Conservation (phyloP, 2,329 filamentous ascomycete genomes). For the Calonectria crousiana region DNA sequence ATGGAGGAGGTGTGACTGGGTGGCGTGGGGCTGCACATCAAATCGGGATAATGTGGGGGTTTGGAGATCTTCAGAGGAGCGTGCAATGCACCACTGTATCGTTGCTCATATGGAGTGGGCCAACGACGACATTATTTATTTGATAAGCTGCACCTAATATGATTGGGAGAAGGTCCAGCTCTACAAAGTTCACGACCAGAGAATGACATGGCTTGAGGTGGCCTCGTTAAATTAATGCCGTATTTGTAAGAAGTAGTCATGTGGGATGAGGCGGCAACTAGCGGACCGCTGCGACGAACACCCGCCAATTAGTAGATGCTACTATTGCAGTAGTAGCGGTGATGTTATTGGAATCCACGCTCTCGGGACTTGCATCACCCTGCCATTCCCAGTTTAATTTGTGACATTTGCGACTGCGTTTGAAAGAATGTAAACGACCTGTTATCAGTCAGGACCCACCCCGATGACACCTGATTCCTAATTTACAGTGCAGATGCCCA, state of each 20-base stretch:
- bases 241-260: background rate
- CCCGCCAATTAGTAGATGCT: background rate
- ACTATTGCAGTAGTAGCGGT: background rate
- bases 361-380: background rate
- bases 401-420: background rate
- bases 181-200: background rate
- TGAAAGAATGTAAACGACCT: background rate
- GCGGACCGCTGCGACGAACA: background rate
- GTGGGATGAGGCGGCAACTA: background rate
- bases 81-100: background rate
- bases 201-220: background rate
- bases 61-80: background rate
- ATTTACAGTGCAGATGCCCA: background rate
- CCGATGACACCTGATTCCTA: background rate
- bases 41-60: background rate
- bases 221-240: background rate
- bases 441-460: background rate
- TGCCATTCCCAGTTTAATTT: background rate
- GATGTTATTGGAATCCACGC: background rate
- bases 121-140: background rate
- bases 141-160: background rate
- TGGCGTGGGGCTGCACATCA: background rate
- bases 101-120: background rate
- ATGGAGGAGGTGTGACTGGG: conserved; percentile 5
- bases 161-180: background rate